Evolutionary conservation across 495 filamentous ascomycete genomes (phyloP), one percentile per base, ranked within the genome.

Genomic region (Geoglossum glabrum): DNA sequence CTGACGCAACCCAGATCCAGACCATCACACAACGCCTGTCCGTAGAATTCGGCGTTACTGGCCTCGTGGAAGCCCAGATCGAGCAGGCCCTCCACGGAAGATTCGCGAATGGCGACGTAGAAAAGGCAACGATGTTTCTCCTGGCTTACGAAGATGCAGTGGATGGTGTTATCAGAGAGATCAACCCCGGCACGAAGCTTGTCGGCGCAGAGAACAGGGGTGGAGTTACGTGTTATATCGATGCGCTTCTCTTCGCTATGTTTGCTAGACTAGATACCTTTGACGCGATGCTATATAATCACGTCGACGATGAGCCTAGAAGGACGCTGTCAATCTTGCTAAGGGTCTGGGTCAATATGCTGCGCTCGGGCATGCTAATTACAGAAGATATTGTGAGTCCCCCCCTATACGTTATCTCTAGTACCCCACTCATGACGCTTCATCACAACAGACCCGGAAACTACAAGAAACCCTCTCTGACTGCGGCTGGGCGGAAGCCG

Each of bases 201-300:
- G 71, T 88, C 1, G 92, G 92, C 1, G 92, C 92, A 3, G 84
- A 87, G 61, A 98, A 98, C 65, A 74, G 90, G 47, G 75, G 82
- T 19, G 79, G 77, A 21, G 87, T 92, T 23, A 95, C 92, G 34
- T 98, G 92, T 68, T 98, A 88, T 63, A 72, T 95, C 0, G 92
- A 96, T 65, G 76, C 90, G 0, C 70, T 96, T n/a, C 79, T 98
- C 1, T 96, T 95, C 64, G 86, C 92, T 58, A 95, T 98, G 90
- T 98, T 98, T 67, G 84, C 87, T 10, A 80, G 86, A 56, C 71
- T 95, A 27, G 82, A 83, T 50, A 87, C 85, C 63, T 98, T 95
- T 66, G 92, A 98, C 65, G 85, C 84, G 27, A 93, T 96, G 70
- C 70, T 96, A 51, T 82, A 82, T 65, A 83, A 85, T 54, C 74